Evolutionary conservation across 163 green algal genomes (phyloP), one percentile per base, ranked within the genome.

Genomic region (Chloromonas sp.): DNA sequence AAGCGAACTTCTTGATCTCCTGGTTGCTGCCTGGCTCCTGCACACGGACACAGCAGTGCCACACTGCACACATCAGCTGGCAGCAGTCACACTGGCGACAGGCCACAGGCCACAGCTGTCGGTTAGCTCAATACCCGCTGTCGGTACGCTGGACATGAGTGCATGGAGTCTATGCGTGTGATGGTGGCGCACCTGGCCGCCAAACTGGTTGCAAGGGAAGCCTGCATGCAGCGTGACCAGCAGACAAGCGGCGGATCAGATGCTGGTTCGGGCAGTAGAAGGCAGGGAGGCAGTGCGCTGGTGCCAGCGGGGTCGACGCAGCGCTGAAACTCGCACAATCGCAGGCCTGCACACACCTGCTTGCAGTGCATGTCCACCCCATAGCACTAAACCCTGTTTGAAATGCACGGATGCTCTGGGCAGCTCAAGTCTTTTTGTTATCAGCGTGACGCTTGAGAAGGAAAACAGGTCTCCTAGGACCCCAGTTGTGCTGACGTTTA

Each of bases 1-100:
- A 85, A 60, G 89, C 92, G 89, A 97, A 97, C 0, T 85, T 60
- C 85, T 94, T 94, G 88, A 97, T 95, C 66, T 93, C 89, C 1
- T 66, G 61, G 85, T 93, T 91, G 77, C 62, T 87, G 71, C 93
- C 94, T 1, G 94, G 92, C 84, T 97, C 94, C 86, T 97, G 94
- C 0, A 90, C 36, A 36, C 36, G 36, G 90, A 85, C 87, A 88
- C 80, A 61, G 2, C 3, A 13, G 58, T n/a, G 13, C 76, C 13
- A n/a, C 11, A 11, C 3, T 58, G 13, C 13, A 58, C 15, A 81
- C 76, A 81, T 11, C 76, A 81, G 11, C 76, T 11, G 15, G 36
- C 36, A 36, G 36, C 36, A 36, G 36, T 36, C 36, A 36, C 36
- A 36, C 36, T 36, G 36, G 36, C 36, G 36, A 36, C 36, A 36